Evolutionary conservation across 1,284 basidiomycete genomes (phyloP).

Genomic region (Hemileia vastatrix): DNA sequence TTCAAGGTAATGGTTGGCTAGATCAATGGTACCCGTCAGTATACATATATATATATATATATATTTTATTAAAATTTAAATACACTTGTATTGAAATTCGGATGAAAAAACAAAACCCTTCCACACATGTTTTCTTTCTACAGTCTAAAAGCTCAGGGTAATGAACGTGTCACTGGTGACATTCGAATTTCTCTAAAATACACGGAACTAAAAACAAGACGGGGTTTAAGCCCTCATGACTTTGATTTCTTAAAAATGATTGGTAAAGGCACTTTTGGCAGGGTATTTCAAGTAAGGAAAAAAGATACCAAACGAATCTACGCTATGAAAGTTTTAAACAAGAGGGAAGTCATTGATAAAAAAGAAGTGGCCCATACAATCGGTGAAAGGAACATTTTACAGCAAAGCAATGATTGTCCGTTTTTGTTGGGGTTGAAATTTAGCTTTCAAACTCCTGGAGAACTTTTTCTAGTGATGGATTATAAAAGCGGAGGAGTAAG

Average conservation of each 20-base stretch:
- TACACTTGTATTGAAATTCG: neutral
- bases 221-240: constrained; percentile 51
- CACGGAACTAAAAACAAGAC: constrained; percentile 31
- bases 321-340: constrained; percentile 98
- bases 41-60: no score
- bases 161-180: constrained; percentile 1
- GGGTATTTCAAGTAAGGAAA: constrained; percentile 96
- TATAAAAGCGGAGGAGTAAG: constrained; percentile 83
- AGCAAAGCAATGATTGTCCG: constrained; percentile 83
- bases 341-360: constrained; percentile 97
- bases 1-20: constrained; percentile 61
- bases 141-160: neutral
- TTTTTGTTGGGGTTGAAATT: constrained; percentile 99
- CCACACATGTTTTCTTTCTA: neutral
- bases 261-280: constrained; percentile 94
- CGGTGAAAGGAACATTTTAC: constrained; percentile 96
- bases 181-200: constrained; percentile 17
- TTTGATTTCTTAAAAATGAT: constrained; percentile 99
- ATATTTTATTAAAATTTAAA: neutral
- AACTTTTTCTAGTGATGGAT: constrained; percentile 95
- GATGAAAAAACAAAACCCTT: neutral
- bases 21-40: constrained; percentile 82
- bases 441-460: constrained; percentile 90
- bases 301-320: constrained; percentile 97
- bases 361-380: constrained; percentile 99